Evolutionary conservation across 306 rosid genomes (phyloP).

Genomic region (Prunus salicina): DNA sequence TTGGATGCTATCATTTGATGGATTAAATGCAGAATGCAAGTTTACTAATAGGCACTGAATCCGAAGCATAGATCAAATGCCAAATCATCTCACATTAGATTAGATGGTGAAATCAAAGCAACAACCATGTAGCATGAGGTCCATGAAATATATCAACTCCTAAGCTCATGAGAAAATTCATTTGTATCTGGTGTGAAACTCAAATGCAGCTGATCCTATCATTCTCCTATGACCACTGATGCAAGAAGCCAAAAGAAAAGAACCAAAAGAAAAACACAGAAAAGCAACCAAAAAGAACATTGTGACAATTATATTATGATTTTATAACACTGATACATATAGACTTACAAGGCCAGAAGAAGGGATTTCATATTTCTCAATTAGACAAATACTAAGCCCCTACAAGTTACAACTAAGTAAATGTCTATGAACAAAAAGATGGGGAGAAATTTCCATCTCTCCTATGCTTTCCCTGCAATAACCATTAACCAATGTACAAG

Average conservation of each 20-base stretch:
- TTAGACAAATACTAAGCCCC: background rate
- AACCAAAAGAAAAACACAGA: background rate
- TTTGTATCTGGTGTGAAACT: background rate
- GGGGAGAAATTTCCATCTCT: background rate
- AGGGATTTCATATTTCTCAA: background rate
- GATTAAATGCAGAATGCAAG: background rate
- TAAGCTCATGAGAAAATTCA: too few species aligned
- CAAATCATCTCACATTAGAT: background rate
- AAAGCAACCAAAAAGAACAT: background rate
- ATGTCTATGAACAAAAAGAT: background rate
- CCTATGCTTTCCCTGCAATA: background rate
- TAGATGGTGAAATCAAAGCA: too few species aligned
- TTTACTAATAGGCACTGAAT: background rate
- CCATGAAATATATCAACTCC: background rate
- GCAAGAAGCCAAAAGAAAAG: background rate
- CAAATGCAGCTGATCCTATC: background rate
- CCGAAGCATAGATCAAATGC: background rate
- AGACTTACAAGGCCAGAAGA: background rate
- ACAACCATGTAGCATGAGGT: background rate
- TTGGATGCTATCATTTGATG: background rate
- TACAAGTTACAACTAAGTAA: background rate
- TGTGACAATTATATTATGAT: background rate
- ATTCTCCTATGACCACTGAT: background rate
- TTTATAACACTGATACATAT: slow-evolving; percentile 1
- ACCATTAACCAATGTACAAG: slow-evolving; percentile 10